A percentile compares a stretch with the other conserved stretches of the same genome.
phyloP scores from a whole-genome alignment of 768 basidiomycete species.

The Boletales sp. region DNA sequence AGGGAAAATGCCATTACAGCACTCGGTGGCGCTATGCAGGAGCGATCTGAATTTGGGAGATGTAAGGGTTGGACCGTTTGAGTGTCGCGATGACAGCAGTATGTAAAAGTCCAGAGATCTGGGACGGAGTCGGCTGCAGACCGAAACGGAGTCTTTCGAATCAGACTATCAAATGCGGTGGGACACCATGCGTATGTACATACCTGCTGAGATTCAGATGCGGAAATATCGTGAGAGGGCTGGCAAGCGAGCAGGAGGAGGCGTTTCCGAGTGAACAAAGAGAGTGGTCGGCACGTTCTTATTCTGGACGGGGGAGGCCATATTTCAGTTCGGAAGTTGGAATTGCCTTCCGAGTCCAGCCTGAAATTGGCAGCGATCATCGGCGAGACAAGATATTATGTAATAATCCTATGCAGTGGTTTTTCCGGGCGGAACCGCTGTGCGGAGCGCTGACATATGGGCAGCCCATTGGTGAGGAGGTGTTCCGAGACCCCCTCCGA shows the following conservation, averaged over 20 bases:
- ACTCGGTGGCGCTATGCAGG: conserved; percentile 8
- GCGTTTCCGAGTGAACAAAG: not conserved
- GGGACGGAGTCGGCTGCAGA: no score
- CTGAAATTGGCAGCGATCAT: conserved; percentile 3
- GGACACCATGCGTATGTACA: not conserved
- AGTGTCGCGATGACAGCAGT: conserved; percentile 1
- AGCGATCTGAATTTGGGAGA: conserved; percentile 4
- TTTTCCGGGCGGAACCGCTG: not conserved
- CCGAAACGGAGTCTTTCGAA: conserved; percentile 1
- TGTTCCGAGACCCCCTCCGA: not conserved
- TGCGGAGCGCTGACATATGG: not conserved
- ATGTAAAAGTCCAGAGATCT: not conserved
- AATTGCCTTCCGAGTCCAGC: conserved; percentile 11
- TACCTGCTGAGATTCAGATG: not conserved
- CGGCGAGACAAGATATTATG: not conserved
- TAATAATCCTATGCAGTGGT: not conserved
- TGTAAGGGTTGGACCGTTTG: not conserved
- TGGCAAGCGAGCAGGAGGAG: not conserved
- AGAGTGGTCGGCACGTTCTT: conserved; percentile 1
- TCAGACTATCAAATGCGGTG: not conserved
- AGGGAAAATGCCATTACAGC: conserved; percentile 33
- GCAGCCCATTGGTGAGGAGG: not conserved
- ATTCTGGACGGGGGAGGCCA: conserved; percentile 8
- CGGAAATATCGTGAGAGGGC: not conserved
- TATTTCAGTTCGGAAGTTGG: conserved; percentile 12